Base-by-base conservation (phyloP, 2,329 filamentous ascomycete species). In the Claviceps humidiphila region DNA sequence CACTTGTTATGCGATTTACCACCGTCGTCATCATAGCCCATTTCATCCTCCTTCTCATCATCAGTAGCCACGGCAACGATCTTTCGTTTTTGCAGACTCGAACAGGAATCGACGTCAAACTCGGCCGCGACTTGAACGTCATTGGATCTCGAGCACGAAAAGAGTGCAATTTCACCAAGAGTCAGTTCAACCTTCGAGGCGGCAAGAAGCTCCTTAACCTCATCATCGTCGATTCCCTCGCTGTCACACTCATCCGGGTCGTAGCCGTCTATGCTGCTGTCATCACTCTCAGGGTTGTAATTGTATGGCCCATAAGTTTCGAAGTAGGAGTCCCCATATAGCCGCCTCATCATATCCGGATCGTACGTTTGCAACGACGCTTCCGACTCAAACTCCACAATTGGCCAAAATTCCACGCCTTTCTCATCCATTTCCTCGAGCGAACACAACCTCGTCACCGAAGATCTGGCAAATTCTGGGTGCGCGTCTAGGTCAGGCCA, bases 161-260 rank as follows among this genome's bases (percentile, higher is more conserved):
- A 52, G 6, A 39, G 45, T 26, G 38, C 53, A 9, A 16, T 7
- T 14, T 44, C 47, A 13, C 30, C 43, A n/a, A 17, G 20, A 3
- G 34, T 5, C 26, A 45, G n/a, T 17, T 56, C 53, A n/a, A 57
- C 52, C 13, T 53, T 56, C 13, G 58, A 56, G 1, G 59, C 20
- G 26, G 4, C 55, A 1, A 55, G 53, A 2, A 56, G 53, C 16
- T 66, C 61, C 1, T 59, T 53, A 17, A 68, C 60, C 9, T 61
- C 60, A 1, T 51, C 59, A 49, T 71, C 66, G 40, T 71, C 68
- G 5, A 71, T 70, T 0, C 66, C 67, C 0, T 69, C 67, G 45
- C 68, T 68, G 39, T 71, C 69, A 16, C 71, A 71, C 44, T 65
- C 61, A 34, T 68, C 58, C 2, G 56, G 51, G 0, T 61, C 58